phyloP scores from a whole-genome alignment of 1,139 yeast species.

The Candida sanyaensis region DNA sequence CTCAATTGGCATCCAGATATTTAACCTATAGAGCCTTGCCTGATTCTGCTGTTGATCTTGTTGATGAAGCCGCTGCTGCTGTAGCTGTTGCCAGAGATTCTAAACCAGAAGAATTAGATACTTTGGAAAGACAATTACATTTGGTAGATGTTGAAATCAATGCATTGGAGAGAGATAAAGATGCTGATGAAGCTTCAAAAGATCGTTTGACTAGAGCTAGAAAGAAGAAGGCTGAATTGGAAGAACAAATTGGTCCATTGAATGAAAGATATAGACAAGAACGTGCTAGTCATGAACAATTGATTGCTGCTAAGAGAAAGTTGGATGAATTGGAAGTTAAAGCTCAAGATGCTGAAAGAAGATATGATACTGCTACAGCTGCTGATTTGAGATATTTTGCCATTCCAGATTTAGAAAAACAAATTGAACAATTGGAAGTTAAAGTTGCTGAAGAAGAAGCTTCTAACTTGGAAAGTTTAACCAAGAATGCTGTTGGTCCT shows the following conservation, averaged over 20 bases:
- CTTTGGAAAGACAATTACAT: slow-evolving; percentile 88
- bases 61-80: slow-evolving; percentile 96
- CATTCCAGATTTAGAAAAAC: slow-evolving; percentile 84
- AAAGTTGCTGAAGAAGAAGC: slow-evolving; percentile 75
- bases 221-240: slow-evolving; percentile 77
- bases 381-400: slow-evolving; percentile 97
- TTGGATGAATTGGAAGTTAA: slow-evolving; percentile 90
- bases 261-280: slow-evolving; percentile 86
- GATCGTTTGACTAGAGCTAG: slow-evolving; percentile 82
- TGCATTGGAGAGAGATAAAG: slow-evolving; percentile 95
- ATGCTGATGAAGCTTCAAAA: slow-evolving; percentile 81
- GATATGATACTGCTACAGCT: slow-evolving; percentile 90
- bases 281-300: slow-evolving; percentile 87
- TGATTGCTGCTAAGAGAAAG: slow-evolving; percentile 85
- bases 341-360: slow-evolving; percentile 96
- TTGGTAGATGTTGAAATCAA: slow-evolving; percentile 92
- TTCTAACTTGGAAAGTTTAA: slow-evolving; percentile 63
- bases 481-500: slow-evolving; percentile 86
- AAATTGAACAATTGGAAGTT: slow-evolving; percentile 72
- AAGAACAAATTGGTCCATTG: slow-evolving; percentile 83
- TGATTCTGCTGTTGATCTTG: slow-evolving; percentile 95
- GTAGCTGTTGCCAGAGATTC: slow-evolving; percentile 99
- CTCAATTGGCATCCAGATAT: slow-evolving; percentile 92
- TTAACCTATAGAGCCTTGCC: slow-evolving; percentile 95
- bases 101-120: slow-evolving; percentile 94